Conservation (phyloP, 768 basidiomycete species). For the Asterophora parasitica region DNA sequence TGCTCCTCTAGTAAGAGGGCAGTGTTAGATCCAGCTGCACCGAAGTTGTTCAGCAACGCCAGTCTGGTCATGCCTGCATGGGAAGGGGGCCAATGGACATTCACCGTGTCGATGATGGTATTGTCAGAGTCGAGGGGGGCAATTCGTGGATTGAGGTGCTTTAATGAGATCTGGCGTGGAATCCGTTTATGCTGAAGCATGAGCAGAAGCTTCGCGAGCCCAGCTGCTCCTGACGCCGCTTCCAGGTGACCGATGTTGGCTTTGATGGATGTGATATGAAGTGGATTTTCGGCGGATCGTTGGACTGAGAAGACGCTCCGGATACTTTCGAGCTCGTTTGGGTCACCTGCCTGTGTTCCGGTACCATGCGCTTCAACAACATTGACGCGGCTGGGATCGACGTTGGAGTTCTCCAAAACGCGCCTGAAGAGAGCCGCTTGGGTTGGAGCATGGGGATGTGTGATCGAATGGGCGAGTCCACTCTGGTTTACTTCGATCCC, state of each 20-base stretch:
- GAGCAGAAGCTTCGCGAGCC: slow-evolving; percentile 65
- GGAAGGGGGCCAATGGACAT: slow-evolving; percentile 38
- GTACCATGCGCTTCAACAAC: slow-evolving; percentile 76
- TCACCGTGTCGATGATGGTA: slow-evolving; percentile 40
- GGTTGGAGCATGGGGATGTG: slow-evolving; percentile 62
- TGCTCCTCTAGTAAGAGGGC: slow-evolving; percentile 58
- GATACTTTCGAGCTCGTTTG: slow-evolving; percentile 59
- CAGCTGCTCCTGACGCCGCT: slow-evolving; percentile 69
- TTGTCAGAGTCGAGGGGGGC: slow-evolving; percentile 41
- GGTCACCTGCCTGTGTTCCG: slow-evolving; percentile 68
- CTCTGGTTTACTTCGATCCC: slow-evolving; percentile 72
- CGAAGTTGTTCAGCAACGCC: slow-evolving; percentile 71
- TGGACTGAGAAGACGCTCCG: slow-evolving; percentile 45
- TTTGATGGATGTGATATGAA: slow-evolving; percentile 67
- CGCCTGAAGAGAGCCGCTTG: slow-evolving; percentile 52
- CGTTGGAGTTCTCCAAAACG: slow-evolving; percentile 39
- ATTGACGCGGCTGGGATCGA: slow-evolving; percentile 44
- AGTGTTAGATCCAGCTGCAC: slow-evolving; percentile 68
- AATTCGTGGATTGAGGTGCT: slow-evolving; percentile 54
- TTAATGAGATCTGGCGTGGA: slow-evolving; percentile 56
- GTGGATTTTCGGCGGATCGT: slow-evolving; percentile 40
- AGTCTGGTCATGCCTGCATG: slow-evolving; percentile 34
- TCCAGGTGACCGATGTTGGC: slow-evolving; percentile 74
- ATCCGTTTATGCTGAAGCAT: slow-evolving; percentile 58
- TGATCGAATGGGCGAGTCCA: slow-evolving; percentile 62